Conservation (phyloP, 78 protist genomes). For the Polysphondylium violaceum region DNA sequence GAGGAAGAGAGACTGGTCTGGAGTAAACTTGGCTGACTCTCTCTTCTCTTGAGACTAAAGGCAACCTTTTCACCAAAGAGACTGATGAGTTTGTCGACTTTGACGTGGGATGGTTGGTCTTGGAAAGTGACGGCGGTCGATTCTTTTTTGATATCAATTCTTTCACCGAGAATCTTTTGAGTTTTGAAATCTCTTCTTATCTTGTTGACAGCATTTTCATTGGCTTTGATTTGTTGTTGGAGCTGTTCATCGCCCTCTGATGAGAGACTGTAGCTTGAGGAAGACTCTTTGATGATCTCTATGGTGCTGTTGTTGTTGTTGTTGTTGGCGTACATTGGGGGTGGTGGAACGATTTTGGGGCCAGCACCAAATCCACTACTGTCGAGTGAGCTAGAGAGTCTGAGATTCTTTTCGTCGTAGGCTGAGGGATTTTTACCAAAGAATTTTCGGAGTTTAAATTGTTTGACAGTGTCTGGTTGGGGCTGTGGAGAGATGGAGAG, state of each 20-base stretch:
- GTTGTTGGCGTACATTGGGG: too few relatives aligned
- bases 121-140: background rate
- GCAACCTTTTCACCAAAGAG: conserved; percentile 50
- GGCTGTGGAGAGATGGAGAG: background rate
- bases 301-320: background rate
- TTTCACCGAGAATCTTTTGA: conserved; percentile 35
- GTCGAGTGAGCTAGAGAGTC: conserved; percentile 3
- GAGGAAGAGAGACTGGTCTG: background rate
- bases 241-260: conserved; percentile 12
- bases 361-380: too few relatives aligned
- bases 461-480: conserved; percentile 40
- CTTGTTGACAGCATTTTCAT: background rate
- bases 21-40: background rate
- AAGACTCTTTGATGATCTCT: conserved; percentile 1
- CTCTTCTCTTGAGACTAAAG: conserved; percentile 27
- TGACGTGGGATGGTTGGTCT: conserved; percentile 40
- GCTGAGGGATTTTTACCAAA: conserved; percentile 42
- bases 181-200: conserved; percentile 43
- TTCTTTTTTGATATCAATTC: conserved; percentile 38
- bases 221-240: conserved; percentile 3
- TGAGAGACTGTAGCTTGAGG: too few relatives aligned
- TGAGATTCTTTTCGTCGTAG: background rate
- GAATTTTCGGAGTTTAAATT: conserved; percentile 17
- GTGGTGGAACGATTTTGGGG: too few relatives aligned
- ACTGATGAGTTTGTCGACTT: conserved; percentile 41